A percentile compares a stretch with the other conserved stretches of the same genome.
These are phyloP conservation scores for Phlebiopsis gigantea DNA, from an alignment of 768 basidiomycete genomes.

Conservation along the genomic window DNA sequence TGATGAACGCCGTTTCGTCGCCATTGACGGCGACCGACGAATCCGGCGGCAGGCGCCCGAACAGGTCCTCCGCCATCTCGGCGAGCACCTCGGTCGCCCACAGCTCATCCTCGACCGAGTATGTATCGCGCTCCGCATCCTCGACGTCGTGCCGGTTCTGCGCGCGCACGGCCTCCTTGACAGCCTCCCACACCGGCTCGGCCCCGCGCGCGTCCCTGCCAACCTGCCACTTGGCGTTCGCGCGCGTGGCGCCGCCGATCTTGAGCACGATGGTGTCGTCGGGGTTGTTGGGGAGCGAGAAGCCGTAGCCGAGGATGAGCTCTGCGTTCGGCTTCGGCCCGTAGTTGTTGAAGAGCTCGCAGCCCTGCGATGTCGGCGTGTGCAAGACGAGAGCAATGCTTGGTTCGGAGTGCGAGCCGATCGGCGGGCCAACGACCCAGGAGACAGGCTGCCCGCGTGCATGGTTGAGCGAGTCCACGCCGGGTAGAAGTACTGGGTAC, in stretches of 20 bases:
- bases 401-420: constrained; percentile 18
- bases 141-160: constrained; percentile 22
- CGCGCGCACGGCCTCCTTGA: constrained; percentile 31
- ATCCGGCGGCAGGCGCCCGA: constrained; percentile 42
- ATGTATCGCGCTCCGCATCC: constrained; percentile 17
- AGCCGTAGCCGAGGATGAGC: constrained; percentile 89
- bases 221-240: constrained; percentile 50
- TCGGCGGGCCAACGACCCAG: constrained; percentile 53
- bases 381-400: constrained; percentile 63
- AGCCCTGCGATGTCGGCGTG: constrained; percentile 30
- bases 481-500: constrained; percentile 80
- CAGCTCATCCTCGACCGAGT: constrained; percentile 54
- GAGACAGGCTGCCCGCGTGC: constrained; percentile 74
- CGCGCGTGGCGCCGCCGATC: constrained; percentile 45
- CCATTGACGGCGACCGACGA: constrained; percentile 11
- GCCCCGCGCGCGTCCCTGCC: constrained; percentile 51
- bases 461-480: constrained; percentile 85
- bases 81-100: constrained; percentile 61
- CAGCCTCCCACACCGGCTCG: constrained; percentile 56
- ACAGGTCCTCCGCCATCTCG: constrained; percentile 56
- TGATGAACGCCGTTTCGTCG: constrained; percentile 22
- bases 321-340: constrained; percentile 89
- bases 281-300: constrained; percentile 71
- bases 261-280: constrained; percentile 84
- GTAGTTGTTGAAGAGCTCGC: constrained; percentile 87